Evolutionary conservation across 1,284 basidiomycete genomes (phyloP).

Genomic region (Wolfiporia cocos): DNA sequence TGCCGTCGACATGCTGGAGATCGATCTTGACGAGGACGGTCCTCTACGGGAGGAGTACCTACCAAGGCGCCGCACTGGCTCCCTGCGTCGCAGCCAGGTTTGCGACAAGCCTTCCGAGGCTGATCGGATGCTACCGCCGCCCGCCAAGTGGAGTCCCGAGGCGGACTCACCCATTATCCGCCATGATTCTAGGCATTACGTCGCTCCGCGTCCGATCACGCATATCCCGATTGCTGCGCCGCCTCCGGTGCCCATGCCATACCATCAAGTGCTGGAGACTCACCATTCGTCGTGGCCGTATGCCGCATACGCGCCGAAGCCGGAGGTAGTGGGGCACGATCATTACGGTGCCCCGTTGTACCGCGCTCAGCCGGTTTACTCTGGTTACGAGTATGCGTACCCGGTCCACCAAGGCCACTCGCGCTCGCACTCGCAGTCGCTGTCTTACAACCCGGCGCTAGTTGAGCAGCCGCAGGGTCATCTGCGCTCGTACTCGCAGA

Average conservation of each 20-base stretch:
- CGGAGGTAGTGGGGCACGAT: constrained; percentile 14
- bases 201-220: constrained; percentile 54
- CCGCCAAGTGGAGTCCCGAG: constrained; percentile 74
- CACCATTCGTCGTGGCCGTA: constrained; percentile 19
- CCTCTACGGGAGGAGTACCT: constrained; percentile 75
- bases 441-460: constrained; percentile 46
- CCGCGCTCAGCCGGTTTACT: constrained; percentile 30
- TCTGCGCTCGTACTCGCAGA: constrained; percentile 55
- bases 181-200: constrained; percentile 48
- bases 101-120: constrained; percentile 27
- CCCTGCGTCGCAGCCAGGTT: constrained; percentile 21
- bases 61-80: constrained; percentile 55
- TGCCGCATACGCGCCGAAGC: constrained; percentile 14
- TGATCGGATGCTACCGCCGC: constrained; percentile 52
- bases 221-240: constrained; percentile 14
- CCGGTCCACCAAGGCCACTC: constrained; percentile 35
- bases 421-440: constrained; percentile 51
- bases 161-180: constrained; percentile 67
- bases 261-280: constrained; percentile 19
- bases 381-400: constrained; percentile 35
- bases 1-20: constrained; percentile 48
- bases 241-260: constrained; percentile 18
- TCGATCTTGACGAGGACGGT: constrained; percentile 76
- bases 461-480: constrained; percentile 39
- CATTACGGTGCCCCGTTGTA: constrained; percentile 18